Conservation (phyloP, 768 basidiomycete species). For the Tricholomella constricta region DNA sequence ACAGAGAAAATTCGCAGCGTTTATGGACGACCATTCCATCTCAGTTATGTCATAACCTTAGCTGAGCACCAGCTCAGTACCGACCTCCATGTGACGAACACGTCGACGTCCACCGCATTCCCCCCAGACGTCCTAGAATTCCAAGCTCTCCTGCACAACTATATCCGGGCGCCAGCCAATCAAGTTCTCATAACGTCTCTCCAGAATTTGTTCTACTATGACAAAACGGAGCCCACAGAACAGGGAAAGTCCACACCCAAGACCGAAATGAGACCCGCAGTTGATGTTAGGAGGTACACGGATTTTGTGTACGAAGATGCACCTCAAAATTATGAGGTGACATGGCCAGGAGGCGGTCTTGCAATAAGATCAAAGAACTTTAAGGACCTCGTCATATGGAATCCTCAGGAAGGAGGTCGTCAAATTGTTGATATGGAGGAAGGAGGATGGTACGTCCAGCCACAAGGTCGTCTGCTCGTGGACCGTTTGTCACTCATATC, state of each 20-base stretch:
- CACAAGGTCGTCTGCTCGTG: background rate
- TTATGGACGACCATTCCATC: conserved; percentile 68
- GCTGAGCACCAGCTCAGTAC: conserved; percentile 73
- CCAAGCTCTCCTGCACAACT: conserved; percentile 93
- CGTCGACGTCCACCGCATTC: conserved; percentile 42
- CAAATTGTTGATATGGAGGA: conserved; percentile 90
- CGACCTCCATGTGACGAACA: conserved; percentile 79
- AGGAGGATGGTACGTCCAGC: conserved; percentile 72
- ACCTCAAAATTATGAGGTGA: conserved; percentile 53
- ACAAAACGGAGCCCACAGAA: conserved; percentile 73
- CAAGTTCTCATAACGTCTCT: conserved; percentile 66
- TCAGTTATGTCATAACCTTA: conserved; percentile 83
- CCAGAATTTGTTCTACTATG: conserved; percentile 65
- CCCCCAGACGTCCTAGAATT: conserved; percentile 64
- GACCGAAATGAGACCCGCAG: conserved; percentile 58
- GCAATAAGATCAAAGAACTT: conserved; percentile 54
- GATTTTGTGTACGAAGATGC: conserved; percentile 80
- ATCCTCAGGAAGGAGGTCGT: conserved; percentile 75
- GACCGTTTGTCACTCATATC: background rate
- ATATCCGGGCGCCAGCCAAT: conserved; percentile 68
- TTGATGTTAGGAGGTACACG: conserved; percentile 68
- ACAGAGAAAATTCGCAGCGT: conserved; percentile 55
- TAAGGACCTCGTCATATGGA: conserved; percentile 93
- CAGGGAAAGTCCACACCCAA: conserved; percentile 52
- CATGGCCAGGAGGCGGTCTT: conserved; percentile 60